These are phyloP conservation scores for Penicillium atrosanguineum DNA, from an alignment of 495 filamentous ascomycete species.

Conservation along the genomic window DNA sequence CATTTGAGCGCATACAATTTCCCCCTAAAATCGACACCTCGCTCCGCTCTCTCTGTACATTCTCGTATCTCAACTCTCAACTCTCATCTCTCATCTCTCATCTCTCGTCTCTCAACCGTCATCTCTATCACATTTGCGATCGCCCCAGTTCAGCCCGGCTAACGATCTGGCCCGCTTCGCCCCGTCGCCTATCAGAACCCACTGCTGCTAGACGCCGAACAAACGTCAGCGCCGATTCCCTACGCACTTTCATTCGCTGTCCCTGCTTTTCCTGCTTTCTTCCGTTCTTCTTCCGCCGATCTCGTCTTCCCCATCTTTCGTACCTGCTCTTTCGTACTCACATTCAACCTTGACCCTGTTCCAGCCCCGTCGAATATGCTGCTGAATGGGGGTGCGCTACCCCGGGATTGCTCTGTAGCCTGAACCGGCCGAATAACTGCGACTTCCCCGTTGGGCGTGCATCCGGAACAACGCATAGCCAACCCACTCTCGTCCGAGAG, in stretches of 20 bases:
- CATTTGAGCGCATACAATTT: slow-evolving; percentile 1
- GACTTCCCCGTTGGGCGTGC: slow-evolving; percentile 40
- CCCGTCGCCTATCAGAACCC: slow-evolving; percentile 19
- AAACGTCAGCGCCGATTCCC: slow-evolving; percentile 21
- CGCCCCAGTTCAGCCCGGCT: slow-evolving; percentile 16
- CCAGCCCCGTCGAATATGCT: slow-evolving; percentile 35
- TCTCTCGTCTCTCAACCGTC: neutral
- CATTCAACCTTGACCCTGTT: neutral
- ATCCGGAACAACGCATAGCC: slow-evolving; percentile 46
- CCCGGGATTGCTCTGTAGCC: slow-evolving; percentile 45
- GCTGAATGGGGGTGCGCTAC: slow-evolving; percentile 39
- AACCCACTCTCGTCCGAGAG: slow-evolving; percentile 31
- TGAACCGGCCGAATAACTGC: slow-evolving; percentile 29
- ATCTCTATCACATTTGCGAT: slow-evolving; percentile 2
- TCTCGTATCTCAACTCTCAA: no score
- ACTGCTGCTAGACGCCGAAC: slow-evolving; percentile 11
- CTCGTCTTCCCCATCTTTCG: neutral
- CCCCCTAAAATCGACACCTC: slow-evolving; percentile 1
- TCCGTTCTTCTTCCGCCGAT: slow-evolving; percentile 6
- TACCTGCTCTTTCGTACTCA: neutral
- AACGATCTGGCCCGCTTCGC: slow-evolving; percentile 20
- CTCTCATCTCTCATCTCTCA: neutral
- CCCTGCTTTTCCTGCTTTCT: slow-evolving; percentile 7
- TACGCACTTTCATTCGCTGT: slow-evolving; percentile 21
- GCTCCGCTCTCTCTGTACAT: neutral